phyloP scores from a whole-genome alignment of 1,139 yeast species.

The Hyphopichia fennica region DNA sequence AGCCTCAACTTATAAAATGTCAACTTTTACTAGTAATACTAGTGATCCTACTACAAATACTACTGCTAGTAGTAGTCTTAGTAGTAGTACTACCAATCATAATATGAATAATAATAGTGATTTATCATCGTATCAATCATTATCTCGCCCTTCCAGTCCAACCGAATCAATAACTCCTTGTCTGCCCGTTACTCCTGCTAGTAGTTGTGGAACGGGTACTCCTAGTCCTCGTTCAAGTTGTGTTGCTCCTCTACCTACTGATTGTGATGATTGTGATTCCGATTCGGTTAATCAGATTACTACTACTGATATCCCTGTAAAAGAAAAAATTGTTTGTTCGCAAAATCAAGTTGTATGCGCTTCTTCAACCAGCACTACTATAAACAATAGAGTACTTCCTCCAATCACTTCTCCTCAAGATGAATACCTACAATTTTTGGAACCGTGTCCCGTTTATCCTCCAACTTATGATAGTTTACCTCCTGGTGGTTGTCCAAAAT shows the following conservation, averaged over 20 bases:
- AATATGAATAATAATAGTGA: not conserved
- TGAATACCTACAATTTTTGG: conserved; percentile 39
- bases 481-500: conserved; percentile 52
- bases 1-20: too few species aligned
- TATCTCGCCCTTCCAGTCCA: not conserved
- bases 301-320: too few species aligned
- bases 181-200: conserved; percentile 1
- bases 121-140: not conserved
- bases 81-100: too few species aligned
- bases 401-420: conserved; percentile 9
- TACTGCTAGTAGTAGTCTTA: not conserved
- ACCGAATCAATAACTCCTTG: not conserved
- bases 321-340: too few species aligned
- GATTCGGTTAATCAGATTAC: too few species aligned
- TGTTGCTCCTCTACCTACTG: not conserved
- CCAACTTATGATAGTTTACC: conserved; percentile 47
- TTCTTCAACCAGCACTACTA: too few species aligned
- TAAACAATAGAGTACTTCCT: not conserved
- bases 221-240: not conserved
- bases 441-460: conserved; percentile 51
- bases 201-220: not conserved
- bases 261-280: too few species aligned
- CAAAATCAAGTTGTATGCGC: too few species aligned
- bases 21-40: too few species aligned
- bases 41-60: too few species aligned